phyloP scores from a whole-genome alignment of 495 filamentous ascomycete genomes.

The Parathielavia hyrcaniae region DNA sequence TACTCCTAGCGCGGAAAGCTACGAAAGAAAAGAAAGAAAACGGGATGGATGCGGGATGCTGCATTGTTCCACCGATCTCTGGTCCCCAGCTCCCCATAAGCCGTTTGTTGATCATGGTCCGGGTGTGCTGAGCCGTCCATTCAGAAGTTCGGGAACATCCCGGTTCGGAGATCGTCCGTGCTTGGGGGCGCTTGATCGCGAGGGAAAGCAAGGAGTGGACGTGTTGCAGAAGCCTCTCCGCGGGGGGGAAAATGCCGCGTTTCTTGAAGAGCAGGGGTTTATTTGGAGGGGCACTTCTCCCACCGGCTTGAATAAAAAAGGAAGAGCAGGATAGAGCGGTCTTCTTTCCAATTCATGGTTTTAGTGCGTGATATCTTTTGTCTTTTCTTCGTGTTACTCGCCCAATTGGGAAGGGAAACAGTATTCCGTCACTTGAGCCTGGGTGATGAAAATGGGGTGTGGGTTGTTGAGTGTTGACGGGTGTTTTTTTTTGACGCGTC shows the following conservation, averaged over 20 bases:
- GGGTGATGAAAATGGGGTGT: too few species aligned
- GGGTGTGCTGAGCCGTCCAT: slow-evolving; percentile 4
- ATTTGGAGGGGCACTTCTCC: background rate
- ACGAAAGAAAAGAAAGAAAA: background rate
- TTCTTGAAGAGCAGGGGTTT: background rate
- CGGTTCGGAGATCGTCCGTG: background rate
- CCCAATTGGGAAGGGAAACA: slow-evolving; percentile 7
- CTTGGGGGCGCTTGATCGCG: background rate
- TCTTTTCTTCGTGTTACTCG: background rate
- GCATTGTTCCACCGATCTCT: background rate
- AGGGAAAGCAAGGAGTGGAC: background rate
- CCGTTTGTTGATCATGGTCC: slow-evolving; percentile 12
- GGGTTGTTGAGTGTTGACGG: slow-evolving; percentile 2
- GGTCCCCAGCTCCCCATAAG: background rate
- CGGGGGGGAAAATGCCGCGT: background rate
- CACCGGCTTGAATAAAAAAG: background rate
- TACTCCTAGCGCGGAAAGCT: too few species aligned
- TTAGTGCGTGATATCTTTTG: background rate
- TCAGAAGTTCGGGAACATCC: slow-evolving; percentile 8
- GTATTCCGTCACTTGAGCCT: too few species aligned
- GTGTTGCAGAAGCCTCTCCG: background rate
- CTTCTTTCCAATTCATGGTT: background rate
- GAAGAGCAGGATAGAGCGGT: slow-evolving; percentile 2
- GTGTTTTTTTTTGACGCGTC: slow-evolving; percentile 14
- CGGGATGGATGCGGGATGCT: background rate